phyloP scores from a whole-genome alignment of 2,329 filamentous ascomycete genomes.

The Aureobasidium sp. region DNA sequence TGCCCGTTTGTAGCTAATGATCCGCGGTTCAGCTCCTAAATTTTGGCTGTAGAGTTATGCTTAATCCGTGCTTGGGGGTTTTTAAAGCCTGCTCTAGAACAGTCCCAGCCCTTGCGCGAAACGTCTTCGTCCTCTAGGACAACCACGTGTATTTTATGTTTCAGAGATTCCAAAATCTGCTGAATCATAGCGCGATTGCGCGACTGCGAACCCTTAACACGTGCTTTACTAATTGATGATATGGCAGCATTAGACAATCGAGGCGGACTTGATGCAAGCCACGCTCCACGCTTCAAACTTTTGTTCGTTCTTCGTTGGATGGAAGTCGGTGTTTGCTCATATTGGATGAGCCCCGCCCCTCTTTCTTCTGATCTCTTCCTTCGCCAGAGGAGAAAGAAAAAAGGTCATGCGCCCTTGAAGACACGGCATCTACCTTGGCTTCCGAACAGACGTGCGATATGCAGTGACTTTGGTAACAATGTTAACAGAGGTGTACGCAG shows the following conservation, averaged over 20 bases:
- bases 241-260: neutral
- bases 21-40: neutral
- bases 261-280: neutral
- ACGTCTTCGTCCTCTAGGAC: neutral
- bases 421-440: neutral
- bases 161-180: neutral
- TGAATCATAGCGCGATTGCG: neutral
- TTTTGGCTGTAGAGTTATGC: slow-evolving; percentile 10
- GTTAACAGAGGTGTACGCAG: neutral
- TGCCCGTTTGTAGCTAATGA: neutral
- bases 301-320: neutral
- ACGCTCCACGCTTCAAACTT: neutral
- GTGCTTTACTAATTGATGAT: neutral
- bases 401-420: slow-evolving; percentile 3
- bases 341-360: neutral
- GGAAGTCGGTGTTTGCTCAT: neutral
- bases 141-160: neutral
- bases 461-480: neutral
- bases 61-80: neutral
- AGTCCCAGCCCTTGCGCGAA: neutral
- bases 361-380: neutral
- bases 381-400: neutral
- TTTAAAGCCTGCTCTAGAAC: neutral
- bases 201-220: neutral
- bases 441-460: neutral